Base-by-base conservation (phyloP, 2,329 filamentous ascomycete species). In the Clonostachys rosea region DNA sequence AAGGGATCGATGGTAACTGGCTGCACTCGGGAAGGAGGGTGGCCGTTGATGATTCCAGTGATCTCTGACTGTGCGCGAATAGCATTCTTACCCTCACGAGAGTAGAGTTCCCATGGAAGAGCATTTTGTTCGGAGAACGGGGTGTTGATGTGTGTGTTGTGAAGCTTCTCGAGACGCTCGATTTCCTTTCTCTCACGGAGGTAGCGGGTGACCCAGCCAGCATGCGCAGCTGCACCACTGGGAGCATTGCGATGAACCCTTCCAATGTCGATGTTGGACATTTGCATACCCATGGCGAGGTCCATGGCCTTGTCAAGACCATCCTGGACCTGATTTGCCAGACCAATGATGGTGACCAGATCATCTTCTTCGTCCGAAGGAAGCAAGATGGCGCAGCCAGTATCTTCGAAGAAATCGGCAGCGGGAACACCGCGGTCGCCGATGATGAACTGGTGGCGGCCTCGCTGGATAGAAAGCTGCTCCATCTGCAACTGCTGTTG, bases 401-500 rank as follows among this genome's bases (percentile, higher is more conserved):
- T 97, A 59, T 96, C 83, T 42, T 84, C 79, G 54, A 96, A 83
- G 73, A 99, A 96, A 42, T 96, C 83, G 49, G 96, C 83, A 34
- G 89, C 75, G 16, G 89, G 84, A 51, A 88, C 79, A 51, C 89
- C 91, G 51, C 85, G 81, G 51, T 92, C 84, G 45, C 92, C 92
- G 52, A 96, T 84, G 60, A 99, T 94, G 73, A 96, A 97, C 64
- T 95, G 91, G 64, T 97, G 94, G 45, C 90, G 84, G 43, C 89
- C 90, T 52, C 86, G 86, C 65, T 92, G 87, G 56, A 97, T 89
- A 6, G 86, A 81, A 40, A 91, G 74, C 65, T 95, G 86, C 56
- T 94, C 83, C 43, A 94, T 74, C 40, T 86, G 81, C 44, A 97
- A 74, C 62, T 89, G 83, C 49, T 82, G 81, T 55, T 86, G 83